A percentile compares a stretch with the other conserved stretches of the same genome.
Conservation (phyloP, 164 flowering plant genomes). For the Magnolia kwangsiensis region DNA sequence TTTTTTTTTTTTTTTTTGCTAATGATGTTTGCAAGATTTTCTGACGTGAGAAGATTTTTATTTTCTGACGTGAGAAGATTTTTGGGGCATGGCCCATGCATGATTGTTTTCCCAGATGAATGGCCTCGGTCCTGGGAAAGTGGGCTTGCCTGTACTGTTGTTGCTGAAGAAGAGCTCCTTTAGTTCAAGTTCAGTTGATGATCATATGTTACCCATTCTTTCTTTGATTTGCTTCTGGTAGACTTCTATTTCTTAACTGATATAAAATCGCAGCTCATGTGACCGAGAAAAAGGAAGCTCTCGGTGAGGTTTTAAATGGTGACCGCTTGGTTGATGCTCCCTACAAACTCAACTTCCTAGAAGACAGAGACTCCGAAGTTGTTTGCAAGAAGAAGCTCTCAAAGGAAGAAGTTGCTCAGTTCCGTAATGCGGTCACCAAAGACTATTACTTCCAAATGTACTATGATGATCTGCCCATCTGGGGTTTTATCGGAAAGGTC, state of each 20-base stretch:
- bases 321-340: constrained; percentile 44
- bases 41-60: no score
- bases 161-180: neutral
- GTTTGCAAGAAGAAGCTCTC: constrained; percentile 33
- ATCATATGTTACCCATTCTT: neutral
- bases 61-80: no score
- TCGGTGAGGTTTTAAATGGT: constrained; percentile 44
- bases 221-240: neutral
- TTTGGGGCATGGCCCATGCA: no score
- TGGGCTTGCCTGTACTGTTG: neutral
- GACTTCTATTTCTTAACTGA: neutral
- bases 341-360: constrained; percentile 31
- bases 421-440: constrained; percentile 31
- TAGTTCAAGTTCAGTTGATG: neutral
- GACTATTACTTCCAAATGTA: constrained; percentile 45
- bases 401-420: constrained; percentile 26
- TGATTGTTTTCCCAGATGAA: neutral
- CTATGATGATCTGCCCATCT: constrained; percentile 40
- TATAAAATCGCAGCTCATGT: constrained; percentile 13
- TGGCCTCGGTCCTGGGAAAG: neutral
- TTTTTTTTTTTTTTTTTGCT: no score
- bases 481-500: constrained; percentile 42
- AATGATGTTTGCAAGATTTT: no score
- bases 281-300: constrained; percentile 39
- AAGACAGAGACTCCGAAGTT: constrained; percentile 29